phyloP scores from a whole-genome alignment of 1,284 basidiomycete genomes.

The Leccinum insolens region DNA sequence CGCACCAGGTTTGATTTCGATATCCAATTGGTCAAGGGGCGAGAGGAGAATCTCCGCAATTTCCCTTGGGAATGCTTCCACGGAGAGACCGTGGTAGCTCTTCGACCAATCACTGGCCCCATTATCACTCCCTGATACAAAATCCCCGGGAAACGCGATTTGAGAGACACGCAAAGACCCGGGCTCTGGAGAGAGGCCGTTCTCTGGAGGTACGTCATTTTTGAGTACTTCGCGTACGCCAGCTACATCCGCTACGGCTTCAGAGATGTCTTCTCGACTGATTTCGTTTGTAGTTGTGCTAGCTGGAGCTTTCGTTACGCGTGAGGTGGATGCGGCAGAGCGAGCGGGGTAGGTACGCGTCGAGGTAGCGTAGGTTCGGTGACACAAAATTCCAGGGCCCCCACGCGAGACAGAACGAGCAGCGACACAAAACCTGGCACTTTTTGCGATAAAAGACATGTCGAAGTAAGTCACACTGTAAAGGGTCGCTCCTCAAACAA shows the following conservation, averaged over 20 bases:
- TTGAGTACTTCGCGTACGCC: conserved; percentile 16
- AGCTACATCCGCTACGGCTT: conserved; percentile 23
- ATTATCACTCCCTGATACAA: conserved; percentile 25
- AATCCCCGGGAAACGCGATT: conserved; percentile 30
- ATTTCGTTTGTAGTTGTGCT: conserved; percentile 27
- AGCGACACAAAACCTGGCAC: conserved; percentile 11
- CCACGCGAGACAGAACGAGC: conserved; percentile 10
- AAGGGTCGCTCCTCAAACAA: not conserved
- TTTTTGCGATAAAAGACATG: conserved; percentile 24
- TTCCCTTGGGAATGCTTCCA: conserved; percentile 79
- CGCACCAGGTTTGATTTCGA: conserved; percentile 94
- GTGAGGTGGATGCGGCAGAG: conserved; percentile 14
- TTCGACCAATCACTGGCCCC: conserved; percentile 80
- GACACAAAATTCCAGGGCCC: not conserved
- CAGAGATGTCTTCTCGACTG: conserved; percentile 20
- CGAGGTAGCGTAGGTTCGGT: conserved; percentile 22
- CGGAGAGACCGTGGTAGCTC: conserved; percentile 83
- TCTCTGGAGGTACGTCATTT: conserved; percentile 13
- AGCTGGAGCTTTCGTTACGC: conserved; percentile 29
- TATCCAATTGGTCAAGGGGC: conserved; percentile 76
- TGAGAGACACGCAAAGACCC: conserved; percentile 19
- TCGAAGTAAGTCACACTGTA: not conserved
- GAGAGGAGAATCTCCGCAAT: conserved; percentile 74
- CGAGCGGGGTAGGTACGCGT: conserved; percentile 31
- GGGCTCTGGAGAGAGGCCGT: conserved; percentile 13